Base-by-base conservation (phyloP, 2,329 filamentous ascomycete species). In the Botrytis fabae region DNA sequence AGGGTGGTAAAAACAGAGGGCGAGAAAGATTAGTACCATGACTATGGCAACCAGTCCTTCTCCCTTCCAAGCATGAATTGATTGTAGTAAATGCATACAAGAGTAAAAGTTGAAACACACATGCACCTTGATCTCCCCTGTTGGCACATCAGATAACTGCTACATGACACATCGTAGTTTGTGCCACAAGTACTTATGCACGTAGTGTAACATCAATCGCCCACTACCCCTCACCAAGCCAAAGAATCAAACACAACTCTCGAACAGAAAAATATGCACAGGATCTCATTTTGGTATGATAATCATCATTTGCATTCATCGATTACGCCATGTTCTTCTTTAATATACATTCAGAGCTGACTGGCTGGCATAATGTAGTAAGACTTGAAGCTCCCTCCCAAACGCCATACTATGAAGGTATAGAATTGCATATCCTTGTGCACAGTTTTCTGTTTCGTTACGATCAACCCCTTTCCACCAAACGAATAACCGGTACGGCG, bases 321-420 rank as follows among this genome's bases (percentile, higher is more conserved):
- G 28, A 69, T 57, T 71, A 65, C 40, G 44, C 44, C 59, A 25
- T 5, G 40, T 51, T 35, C 44, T 35, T 70, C 32, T 57, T 62
- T 73, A 70, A 51, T 70, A 22, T 73, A 73, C 65, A 73, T 61
- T 51, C 40, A 73, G 22, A 69, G 62, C 66, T 59, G 42, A 35
- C 46, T 42, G 14, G 61, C 62, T 44, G 48, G 57, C 57, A 48
- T 51, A 16, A 35, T 42, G 32, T 40, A 40, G 10, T 20, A 70
- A 18, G 28, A 51, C 59, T 54, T 61, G 44, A 42, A 59, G 70
- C 42, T 38, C 54, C 62, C 73, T 4, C 70, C 69, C 14, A 46
- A 75, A 76, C 75, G 75, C 75, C 75, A 72, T 70, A 71, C 62
- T 38, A 42, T 38, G 62, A 70, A 59, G 59, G 64, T n/a, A 70